Evolutionary conservation across 495 filamentous ascomycete genomes (phyloP), one percentile per base, ranked within the genome.

Genomic region (Talaromyces wortmannii): DNA sequence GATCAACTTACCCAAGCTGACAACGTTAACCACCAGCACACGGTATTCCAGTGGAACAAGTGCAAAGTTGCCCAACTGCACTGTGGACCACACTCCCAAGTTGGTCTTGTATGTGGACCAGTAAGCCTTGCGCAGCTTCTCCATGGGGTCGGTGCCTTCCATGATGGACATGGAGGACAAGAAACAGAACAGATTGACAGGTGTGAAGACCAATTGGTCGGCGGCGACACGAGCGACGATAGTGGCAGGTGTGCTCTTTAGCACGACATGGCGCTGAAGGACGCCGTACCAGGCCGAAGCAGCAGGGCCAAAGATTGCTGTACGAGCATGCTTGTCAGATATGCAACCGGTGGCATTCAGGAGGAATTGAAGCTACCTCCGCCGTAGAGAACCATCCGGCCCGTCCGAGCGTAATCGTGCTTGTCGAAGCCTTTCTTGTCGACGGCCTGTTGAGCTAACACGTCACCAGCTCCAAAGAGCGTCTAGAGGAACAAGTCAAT

Each of bases 391-490:
- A 85, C 88, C 94, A 98, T 97, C 53, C 94, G 86, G 2, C 82
- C 86, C 2, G 92, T 97, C 33, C 94, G 83, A 15, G 78, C 76
- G 42, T 88, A 67, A 63, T 96, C 87, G 63, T 98, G 94, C 57
- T 91, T 89, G 47, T 85, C 72, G 30, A 87, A 57, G 33, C 91
- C 92, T 61, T 77, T 81, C 65, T 82, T 84, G 71, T 97, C 94
- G 51, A 98, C 88, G n/a, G 74, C 78, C 70, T 98, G 94, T 63
- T 98, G 94, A n/a, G 94, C 90, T 52, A 96, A 81, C 52, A 86
- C 76, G 71, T 98, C 94, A 57, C 94, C 94, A 15, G 90, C 84
- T 40, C 87, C 91, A 68, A 97, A 98, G 53, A 98, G 83, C 49
- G 96, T 69, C 85, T 88, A 44, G 13, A 15, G 42, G 55, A 51